Conservation (phyloP, 768 basidiomycete species). For the Leccinum sublutescens region DNA sequence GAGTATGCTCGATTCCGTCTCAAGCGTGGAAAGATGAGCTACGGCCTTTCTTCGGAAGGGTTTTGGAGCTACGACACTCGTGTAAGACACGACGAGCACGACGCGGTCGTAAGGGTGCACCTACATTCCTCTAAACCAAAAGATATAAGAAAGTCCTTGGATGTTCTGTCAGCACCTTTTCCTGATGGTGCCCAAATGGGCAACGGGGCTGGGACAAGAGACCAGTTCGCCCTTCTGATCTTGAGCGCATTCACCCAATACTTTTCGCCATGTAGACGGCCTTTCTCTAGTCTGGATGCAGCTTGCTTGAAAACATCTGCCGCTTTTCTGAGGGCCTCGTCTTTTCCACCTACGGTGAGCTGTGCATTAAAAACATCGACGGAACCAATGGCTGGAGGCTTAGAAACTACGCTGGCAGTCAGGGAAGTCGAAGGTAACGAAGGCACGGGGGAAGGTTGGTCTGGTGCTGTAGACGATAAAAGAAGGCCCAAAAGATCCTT, state of each 20-base stretch:
- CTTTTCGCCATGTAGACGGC: slow-evolving; percentile 58
- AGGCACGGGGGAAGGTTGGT: slow-evolving; percentile 31
- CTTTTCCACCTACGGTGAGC: slow-evolving; percentile 74
- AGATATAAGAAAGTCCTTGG: slow-evolving; percentile 77
- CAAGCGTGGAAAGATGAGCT: slow-evolving; percentile 60
- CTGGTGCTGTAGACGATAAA: slow-evolving; percentile 42
- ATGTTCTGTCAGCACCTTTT: slow-evolving; percentile 76
- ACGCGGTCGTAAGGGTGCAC: slow-evolving; percentile 26
- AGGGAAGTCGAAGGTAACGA: slow-evolving; percentile 39
- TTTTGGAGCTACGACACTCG: slow-evolving; percentile 50
- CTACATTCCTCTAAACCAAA: slow-evolving; percentile 81
- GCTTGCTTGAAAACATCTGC: slow-evolving; percentile 68
- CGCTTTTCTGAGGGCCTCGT: slow-evolving; percentile 74
- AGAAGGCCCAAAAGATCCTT: slow-evolving; percentile 65
- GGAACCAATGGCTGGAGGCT: slow-evolving; percentile 62
- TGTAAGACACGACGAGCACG: slow-evolving; percentile 1
- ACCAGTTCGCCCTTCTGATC: slow-evolving; percentile 76
- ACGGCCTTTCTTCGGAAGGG: slow-evolving; percentile 66
- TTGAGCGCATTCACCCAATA: slow-evolving; percentile 85
- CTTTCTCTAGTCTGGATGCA: slow-evolving; percentile 65
- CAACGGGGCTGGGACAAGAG: slow-evolving; percentile 74
- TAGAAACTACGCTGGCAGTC: slow-evolving; percentile 63
- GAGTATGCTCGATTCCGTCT: slow-evolving; percentile 42
- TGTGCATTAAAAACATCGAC: slow-evolving; percentile 73
- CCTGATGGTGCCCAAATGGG: slow-evolving; percentile 67